Evolutionary conservation across 768 basidiomycete genomes (phyloP), one percentile per base, ranked within the genome.

Genomic region (Lepiota brunneoincarnata): DNA sequence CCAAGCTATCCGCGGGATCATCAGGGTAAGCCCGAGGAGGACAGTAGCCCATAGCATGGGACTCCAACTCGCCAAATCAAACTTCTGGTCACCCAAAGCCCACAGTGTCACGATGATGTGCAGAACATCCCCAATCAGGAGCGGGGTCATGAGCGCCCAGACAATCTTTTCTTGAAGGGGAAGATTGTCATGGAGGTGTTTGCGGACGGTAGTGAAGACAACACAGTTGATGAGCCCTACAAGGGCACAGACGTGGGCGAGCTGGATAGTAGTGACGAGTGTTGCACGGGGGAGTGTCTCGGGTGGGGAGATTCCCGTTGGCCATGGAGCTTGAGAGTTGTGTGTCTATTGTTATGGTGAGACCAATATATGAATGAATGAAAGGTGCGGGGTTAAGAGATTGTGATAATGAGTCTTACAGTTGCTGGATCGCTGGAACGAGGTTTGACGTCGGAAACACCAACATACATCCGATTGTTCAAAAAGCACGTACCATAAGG

Each of bases 271-370:
- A 1, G 87, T 88, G 45, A 91, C 85, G 20, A 81, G 66, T 11
- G 88, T 83, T 1, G 89, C 88, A 31, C 63, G 75, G 1, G 84
- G 81, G 15, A 89, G 73, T 28, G 63, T 70, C 31, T 69, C 61
- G 14, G 81, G 79, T 34, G 86, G 82, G 5, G 71, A 63, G 38
- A 59, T 69, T 53, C 70, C 68, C 20, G 67, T 45, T 20, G 82
- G 76, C 89, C 89, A 90, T 21, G 89, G 87, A 2, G 89, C 89
- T 68, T 91, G 89, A 41, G 76, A 68, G 63, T 89, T 86, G 59
- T 90, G 84, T 2, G 82, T 79, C 89, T 91, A 63, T 31, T 31
- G 31, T 9, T 4, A 31, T 9, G 51, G 48, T 20, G 38, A 54
- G 21, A 45, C 36, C 51, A 55, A 51, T 23, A 58, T 52, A 21